phyloP scores from a whole-genome alignment of 2,329 filamentous ascomycete species.

The Trichoderma gracile region DNA sequence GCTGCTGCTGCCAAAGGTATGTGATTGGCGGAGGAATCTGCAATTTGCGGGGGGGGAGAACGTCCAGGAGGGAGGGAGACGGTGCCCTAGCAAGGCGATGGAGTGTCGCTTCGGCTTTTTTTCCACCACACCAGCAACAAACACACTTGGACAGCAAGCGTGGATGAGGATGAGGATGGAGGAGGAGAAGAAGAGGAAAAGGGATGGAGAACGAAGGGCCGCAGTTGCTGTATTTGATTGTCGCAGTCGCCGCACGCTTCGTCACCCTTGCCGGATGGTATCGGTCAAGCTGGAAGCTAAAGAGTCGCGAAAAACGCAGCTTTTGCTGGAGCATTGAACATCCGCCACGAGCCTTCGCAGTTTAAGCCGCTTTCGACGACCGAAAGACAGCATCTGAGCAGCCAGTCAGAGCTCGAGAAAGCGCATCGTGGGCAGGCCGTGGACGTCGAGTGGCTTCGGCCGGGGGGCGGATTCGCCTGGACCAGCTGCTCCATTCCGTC shows the following conservation, averaged over 20 bases:
- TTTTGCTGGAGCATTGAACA: constrained; percentile 10
- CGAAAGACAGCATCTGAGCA: constrained; percentile 17
- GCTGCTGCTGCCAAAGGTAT: not conserved
- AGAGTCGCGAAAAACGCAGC: constrained; percentile 14
- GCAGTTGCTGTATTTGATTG: constrained; percentile 18
- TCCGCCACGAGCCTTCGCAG: constrained; percentile 17
- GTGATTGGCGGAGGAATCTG: constrained; percentile 1
- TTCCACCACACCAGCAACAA: constrained; percentile 19
- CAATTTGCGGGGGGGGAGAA: not conserved
- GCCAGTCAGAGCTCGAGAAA: constrained; percentile 28
- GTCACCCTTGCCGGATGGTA: not conserved
- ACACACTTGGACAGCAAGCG: not conserved
- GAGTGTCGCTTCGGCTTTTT: not conserved
- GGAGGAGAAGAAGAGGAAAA: not conserved
- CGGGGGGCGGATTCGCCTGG: constrained; percentile 2
- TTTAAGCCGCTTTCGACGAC: constrained; percentile 28
- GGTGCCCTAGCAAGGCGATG: not conserved
- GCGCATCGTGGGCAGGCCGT: constrained; percentile 28
- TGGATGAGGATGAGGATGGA: constrained; percentile 15
- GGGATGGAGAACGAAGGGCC: not conserved
- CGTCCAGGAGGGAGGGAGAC: not conserved
- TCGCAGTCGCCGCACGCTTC: constrained; percentile 6
- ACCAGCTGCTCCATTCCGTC: constrained; percentile 22
- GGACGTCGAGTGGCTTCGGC: constrained; percentile 26
- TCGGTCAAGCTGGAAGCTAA: not conserved